Evolutionary conservation across 208 protist genomes (phyloP).

Genomic region (Sergeia podlipaevii): DNA sequence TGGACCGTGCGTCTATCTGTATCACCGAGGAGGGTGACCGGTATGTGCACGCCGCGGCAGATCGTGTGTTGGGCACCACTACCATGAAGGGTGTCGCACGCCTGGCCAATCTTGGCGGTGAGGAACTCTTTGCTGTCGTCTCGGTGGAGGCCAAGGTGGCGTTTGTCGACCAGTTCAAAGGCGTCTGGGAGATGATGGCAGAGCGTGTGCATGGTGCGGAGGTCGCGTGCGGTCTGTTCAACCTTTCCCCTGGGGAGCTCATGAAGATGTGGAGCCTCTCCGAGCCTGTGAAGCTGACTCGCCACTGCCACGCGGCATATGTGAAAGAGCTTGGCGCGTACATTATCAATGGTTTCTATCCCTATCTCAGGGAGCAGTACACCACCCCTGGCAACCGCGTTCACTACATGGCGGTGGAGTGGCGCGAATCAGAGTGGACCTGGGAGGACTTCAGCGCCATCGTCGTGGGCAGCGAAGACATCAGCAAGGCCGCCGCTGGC

Average conservation of each 20-base stretch:
- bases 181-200: conserved; percentile 12
- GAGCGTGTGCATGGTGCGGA: conserved; percentile 37
- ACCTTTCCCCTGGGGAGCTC: conserved; percentile 29
- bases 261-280: conserved; percentile 26
- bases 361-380: conserved; percentile 44
- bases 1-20: conserved; percentile 18
- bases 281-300: conserved; percentile 27
- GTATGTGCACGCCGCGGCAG: conserved; percentile 23
- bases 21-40: conserved; percentile 26
- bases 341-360: conserved; percentile 79
- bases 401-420: conserved; percentile 48
- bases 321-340: conserved; percentile 32
- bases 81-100: conserved; percentile 11
- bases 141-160: conserved; percentile 16
- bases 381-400: conserved; percentile 16
- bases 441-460: conserved; percentile 40
- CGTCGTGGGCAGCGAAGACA: conserved; percentile 36
- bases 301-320: conserved; percentile 38
- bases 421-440: conserved; percentile 32
- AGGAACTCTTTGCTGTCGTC: conserved; percentile 18
- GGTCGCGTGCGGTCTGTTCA: conserved; percentile 20
- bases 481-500: conserved; percentile 22
- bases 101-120: conserved; percentile 8
- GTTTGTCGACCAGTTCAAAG: conserved; percentile 26
- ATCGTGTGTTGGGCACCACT: conserved; percentile 17